These are phyloP conservation scores for Phialophora chinensis DNA, from an alignment of 2,329 filamentous ascomycete species.

Conservation along the genomic window DNA sequence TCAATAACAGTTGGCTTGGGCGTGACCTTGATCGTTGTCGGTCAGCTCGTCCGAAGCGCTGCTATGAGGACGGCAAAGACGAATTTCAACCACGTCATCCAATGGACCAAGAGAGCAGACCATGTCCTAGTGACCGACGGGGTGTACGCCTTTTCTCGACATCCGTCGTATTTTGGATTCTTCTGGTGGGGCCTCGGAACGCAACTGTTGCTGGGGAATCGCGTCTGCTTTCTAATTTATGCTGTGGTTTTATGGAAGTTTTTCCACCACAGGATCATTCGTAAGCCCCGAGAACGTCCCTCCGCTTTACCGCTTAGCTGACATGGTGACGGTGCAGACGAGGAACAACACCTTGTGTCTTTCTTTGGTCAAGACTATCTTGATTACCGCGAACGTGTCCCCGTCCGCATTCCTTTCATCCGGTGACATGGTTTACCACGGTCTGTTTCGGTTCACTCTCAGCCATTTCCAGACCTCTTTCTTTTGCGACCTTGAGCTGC, in stretches of 20 bases:
- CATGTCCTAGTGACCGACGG: constrained; percentile 85
- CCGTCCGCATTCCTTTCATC: constrained; percentile 82
- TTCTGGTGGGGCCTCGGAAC: constrained; percentile 99
- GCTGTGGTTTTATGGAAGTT: constrained; percentile 80
- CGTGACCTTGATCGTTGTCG: constrained; percentile 66
- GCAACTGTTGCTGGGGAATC: constrained; percentile 86
- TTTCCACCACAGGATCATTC: constrained; percentile 73
- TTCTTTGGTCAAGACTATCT: constrained; percentile 88
- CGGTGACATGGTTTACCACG: constrained; percentile 38
- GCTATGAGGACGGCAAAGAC: constrained; percentile 89
- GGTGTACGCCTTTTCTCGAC: constrained; percentile 75
- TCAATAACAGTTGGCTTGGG: constrained; percentile 57
- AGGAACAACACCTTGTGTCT: constrained; percentile 76
- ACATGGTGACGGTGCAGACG: constrained; percentile 55
- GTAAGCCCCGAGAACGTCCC: constrained; percentile 51
- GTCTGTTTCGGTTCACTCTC: background rate
- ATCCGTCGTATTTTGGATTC: constrained; percentile 96
- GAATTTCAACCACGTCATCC: constrained; percentile 86
- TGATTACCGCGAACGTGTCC: constrained; percentile 72
- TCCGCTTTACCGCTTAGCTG: constrained; percentile 15
- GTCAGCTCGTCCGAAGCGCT: constrained; percentile 76
- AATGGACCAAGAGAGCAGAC: constrained; percentile 68
- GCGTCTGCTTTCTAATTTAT: constrained; percentile 77
- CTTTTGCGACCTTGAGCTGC: constrained; percentile 15
- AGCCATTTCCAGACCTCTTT: constrained; percentile 18